A percentile compares a stretch with the other conserved stretches of the same genome.
These are phyloP conservation scores for Lithospermum erythrorhizon DNA, from an alignment of 257 asterid species.

Conservation along the genomic window DNA sequence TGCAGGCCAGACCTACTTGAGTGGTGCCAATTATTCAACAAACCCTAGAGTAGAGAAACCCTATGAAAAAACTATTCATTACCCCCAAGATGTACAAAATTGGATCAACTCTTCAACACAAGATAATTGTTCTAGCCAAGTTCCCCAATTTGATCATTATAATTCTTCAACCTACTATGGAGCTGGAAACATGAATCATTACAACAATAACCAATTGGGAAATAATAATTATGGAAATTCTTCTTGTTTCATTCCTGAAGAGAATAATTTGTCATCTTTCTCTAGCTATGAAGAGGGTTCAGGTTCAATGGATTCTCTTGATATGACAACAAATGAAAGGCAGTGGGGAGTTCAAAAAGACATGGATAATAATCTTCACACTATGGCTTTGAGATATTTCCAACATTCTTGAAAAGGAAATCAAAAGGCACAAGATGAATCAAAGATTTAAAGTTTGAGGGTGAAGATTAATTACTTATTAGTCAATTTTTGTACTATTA, in stretches of 20 bases:
- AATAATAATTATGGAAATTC: conserved; percentile 25
- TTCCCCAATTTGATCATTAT: conserved; percentile 30
- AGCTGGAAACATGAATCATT: background rate
- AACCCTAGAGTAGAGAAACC: conserved; percentile 50
- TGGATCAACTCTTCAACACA: conserved; percentile 35
- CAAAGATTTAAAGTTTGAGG: background rate
- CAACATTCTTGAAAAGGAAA: conserved; percentile 15
- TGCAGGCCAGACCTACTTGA: conserved; percentile 14
- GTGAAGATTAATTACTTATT: background rate
- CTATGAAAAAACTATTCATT: conserved; percentile 13
- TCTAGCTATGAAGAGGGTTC: conserved; percentile 26
- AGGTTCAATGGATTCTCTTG: conserved; percentile 25
- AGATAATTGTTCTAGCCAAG: conserved; percentile 13
- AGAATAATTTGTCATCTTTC: conserved; percentile 5
- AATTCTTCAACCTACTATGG: conserved; percentile 1
- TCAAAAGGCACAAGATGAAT: background rate
- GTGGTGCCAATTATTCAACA: conserved; percentile 15
- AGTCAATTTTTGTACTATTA: background rate
- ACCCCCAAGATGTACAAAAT: conserved; percentile 41
- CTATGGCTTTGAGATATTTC: conserved; percentile 54
- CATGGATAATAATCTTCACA: conserved; percentile 55
- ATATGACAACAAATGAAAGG: conserved; percentile 32
- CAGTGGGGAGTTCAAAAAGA: conserved; percentile 52
- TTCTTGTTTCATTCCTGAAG: conserved; percentile 7
- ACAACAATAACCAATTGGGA: conserved; percentile 4